phyloP scores from a whole-genome alignment of 192 early-diverging fungal genomes.

The Ambispora gerdemannii region DNA sequence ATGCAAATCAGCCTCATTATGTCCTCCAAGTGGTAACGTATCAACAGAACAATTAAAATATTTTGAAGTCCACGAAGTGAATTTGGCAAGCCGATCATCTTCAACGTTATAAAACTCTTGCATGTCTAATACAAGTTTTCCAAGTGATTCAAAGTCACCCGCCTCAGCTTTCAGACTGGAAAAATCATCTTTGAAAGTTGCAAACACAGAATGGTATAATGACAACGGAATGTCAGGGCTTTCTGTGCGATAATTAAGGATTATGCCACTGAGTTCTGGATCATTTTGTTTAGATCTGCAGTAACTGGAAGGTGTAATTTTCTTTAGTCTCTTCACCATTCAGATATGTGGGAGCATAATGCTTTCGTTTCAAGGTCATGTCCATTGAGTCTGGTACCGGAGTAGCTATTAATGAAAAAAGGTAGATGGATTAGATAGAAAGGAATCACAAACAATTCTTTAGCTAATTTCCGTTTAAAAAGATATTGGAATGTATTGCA shows the following conservation, averaged over 20 bases:
- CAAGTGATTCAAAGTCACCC: conserved; percentile 15
- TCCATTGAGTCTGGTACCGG: conserved; percentile 17
- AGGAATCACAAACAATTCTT: conserved; percentile 17
- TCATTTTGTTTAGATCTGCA: conserved; percentile 19
- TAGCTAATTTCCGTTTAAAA: conserved; percentile 23
- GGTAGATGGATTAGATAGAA: conserved; percentile 21
- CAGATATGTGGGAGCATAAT: conserved; percentile 20
- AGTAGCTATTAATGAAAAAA: conserved; percentile 28
- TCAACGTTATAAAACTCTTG: conserved; percentile 14
- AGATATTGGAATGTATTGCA: conserved; percentile 28
- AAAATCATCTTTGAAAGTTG: conserved; percentile 16
- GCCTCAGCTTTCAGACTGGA: conserved; percentile 23
- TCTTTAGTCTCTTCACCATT: conserved; percentile 21
- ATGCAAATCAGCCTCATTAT: not conserved
- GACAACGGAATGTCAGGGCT: conserved; percentile 19
- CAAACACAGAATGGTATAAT: conserved; percentile 20
- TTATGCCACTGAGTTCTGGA: conserved; percentile 12
- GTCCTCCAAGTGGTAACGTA: not conserved
- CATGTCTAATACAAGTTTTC: conserved; percentile 5
- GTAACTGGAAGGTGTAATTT: conserved; percentile 20
- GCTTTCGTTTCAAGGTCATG: conserved; percentile 20
- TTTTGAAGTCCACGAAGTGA: not conserved
- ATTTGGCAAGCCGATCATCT: not conserved
- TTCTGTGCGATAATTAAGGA: conserved; percentile 12
- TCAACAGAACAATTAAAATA: conserved; percentile 9